Conservation (phyloP, 2,329 filamentous ascomycete species). For the Paraphaeosphaeria minitans region DNA sequence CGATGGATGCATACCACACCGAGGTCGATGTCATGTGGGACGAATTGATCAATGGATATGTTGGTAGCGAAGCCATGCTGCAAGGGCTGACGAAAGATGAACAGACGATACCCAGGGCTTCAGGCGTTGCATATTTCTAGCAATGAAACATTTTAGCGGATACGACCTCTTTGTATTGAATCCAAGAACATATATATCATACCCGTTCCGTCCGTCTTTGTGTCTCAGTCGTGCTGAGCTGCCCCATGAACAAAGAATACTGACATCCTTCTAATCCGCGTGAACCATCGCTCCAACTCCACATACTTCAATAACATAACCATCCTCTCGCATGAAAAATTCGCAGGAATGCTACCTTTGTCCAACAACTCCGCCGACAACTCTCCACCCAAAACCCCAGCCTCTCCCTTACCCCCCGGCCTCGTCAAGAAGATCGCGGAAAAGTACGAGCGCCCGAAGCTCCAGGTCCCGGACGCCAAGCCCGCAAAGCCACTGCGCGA, state of each 20-base stretch:
- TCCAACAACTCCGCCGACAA: not conserved
- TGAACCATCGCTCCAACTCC: not conserved
- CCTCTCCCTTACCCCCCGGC: not conserved
- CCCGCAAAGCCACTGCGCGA: not conserved
- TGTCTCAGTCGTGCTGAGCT: not conserved
- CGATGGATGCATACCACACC: conserved; percentile 9
- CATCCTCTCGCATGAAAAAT: not conserved
- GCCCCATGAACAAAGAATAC: not conserved
- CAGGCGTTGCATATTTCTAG: not conserved
- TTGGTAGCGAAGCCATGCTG: not conserved
- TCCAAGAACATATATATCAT: not conserved
- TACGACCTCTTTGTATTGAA: not conserved
- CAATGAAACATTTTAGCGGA: not conserved
- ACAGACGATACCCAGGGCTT: not conserved
- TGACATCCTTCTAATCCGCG: not conserved
- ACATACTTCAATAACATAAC: not conserved
- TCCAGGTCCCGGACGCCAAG: not conserved
- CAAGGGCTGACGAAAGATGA: not conserved
- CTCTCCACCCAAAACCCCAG: not conserved
- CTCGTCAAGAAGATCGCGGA: not conserved
- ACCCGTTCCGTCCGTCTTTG: not conserved
- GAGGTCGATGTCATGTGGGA: conserved; percentile 10
- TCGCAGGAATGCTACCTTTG: not conserved
- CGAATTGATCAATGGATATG: not conserved
- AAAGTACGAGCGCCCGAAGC: not conserved